Conservation (phyloP, 306 rosid genomes). For the Citrullus amarus region DNA sequence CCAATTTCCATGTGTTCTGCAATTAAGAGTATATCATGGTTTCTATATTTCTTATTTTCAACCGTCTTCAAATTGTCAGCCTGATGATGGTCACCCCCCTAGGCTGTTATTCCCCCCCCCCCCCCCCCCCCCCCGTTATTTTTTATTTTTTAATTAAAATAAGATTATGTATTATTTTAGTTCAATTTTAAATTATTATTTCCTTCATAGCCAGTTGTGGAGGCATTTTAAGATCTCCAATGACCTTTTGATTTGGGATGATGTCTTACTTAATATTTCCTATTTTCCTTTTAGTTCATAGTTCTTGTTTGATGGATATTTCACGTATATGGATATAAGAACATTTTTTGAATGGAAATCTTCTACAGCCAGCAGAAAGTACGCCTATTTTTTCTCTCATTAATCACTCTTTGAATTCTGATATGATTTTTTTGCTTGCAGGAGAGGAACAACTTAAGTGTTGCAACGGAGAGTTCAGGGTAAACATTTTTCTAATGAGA, state of each 20-base stretch:
- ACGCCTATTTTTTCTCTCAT: not conserved
- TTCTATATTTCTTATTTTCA: not conserved
- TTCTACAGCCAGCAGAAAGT: not conserved
- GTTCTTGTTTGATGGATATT: not conserved
- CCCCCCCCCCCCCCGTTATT: not conserved
- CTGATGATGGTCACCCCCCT: not conserved
- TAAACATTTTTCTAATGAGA: constrained; percentile 20
- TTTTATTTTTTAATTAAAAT: not conserved
- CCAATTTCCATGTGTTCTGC: constrained; percentile 15
- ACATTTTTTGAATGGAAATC: not conserved
- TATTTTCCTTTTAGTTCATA: not conserved
- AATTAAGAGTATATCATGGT: not conserved
- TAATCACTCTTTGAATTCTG: not conserved
- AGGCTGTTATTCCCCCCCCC: not conserved
- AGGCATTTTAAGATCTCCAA: not conserved
- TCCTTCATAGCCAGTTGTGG: not conserved
- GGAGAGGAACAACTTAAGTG: constrained; percentile 35
- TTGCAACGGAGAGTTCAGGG: constrained; percentile 46
- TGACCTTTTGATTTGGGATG: not conserved
- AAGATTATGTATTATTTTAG: not conserved
- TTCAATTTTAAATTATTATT: not conserved
- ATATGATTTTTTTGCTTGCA: constrained; percentile 21
- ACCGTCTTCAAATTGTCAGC: not conserved
- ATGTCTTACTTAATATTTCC: not conserved
- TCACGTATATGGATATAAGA: not conserved